phyloP scores from a whole-genome alignment of 441 rosid genomes.

The Caryocar brasiliense region DNA sequence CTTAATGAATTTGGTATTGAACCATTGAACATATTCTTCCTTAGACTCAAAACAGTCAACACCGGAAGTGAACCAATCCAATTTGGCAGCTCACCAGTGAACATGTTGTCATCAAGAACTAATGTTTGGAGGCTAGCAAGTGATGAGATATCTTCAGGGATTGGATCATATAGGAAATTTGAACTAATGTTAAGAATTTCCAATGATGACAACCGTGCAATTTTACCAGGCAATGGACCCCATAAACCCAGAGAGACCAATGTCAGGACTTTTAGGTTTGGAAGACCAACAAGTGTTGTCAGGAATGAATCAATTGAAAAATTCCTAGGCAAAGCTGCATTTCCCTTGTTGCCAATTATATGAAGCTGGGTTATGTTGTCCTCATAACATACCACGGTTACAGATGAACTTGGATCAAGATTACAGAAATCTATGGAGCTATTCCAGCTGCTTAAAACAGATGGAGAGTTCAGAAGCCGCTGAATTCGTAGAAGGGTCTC shows the following conservation, averaged over 20 bases:
- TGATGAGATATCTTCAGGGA: conserved; percentile 58
- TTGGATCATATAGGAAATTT: conserved; percentile 53
- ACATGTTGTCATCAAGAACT: conserved; percentile 72
- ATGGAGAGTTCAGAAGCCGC: conserved; percentile 53
- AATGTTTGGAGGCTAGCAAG: conserved; percentile 59
- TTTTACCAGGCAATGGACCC: conserved; percentile 76
- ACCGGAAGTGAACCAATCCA: conserved; percentile 51
- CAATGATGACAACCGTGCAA: conserved; percentile 48
- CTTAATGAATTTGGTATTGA: conserved; percentile 64
- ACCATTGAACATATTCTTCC: conserved; percentile 62
- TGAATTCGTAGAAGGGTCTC: conserved; percentile 61
- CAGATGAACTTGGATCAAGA: conserved; percentile 42
- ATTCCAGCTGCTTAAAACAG: conserved; percentile 59
- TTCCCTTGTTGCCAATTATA: conserved; percentile 44
- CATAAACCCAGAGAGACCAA: conserved; percentile 80
- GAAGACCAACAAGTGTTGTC: conserved; percentile 68
- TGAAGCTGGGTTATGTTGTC: conserved; percentile 73
- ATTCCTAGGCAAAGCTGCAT: conserved; percentile 44
- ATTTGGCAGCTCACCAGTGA: conserved; percentile 52
- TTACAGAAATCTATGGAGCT: conserved; percentile 74
- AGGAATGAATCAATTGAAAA: conserved; percentile 74
- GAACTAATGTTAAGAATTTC: conserved; percentile 86
- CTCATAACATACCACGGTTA: conserved; percentile 76
- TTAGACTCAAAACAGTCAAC: conserved; percentile 64
- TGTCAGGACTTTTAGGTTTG: conserved; percentile 70